A percentile compares a stretch with the other conserved stretches of the same genome.
Conservation (phyloP, 805 yeast species). For the Wickerhamiella cacticola region DNA sequence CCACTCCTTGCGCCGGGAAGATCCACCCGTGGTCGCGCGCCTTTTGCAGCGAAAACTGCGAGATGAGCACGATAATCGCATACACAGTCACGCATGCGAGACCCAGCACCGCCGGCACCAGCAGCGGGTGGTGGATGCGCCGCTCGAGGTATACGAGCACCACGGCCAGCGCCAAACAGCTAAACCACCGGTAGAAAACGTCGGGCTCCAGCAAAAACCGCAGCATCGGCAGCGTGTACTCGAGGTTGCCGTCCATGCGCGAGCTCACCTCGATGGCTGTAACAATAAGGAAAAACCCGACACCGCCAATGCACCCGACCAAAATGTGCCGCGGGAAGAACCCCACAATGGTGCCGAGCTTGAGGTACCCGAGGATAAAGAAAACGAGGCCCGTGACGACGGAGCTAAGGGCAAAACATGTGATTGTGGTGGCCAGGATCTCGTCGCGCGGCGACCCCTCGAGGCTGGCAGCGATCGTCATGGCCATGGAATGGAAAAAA, state of each 20-base stretch:
- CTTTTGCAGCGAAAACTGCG: constrained; percentile 45
- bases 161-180: constrained; percentile 55
- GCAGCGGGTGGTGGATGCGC: constrained; percentile 48
- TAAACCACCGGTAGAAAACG: constrained; percentile 51
- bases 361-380: constrained; percentile 60
- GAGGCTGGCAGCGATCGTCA: constrained; percentile 46
- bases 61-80: constrained; percentile 48
- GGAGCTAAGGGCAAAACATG: constrained; percentile 73
- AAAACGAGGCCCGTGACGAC: constrained; percentile 79
- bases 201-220: constrained; percentile 34
- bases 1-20: constrained; percentile 49
- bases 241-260: constrained; percentile 59
- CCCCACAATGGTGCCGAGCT: constrained; percentile 76
- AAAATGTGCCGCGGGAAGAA: constrained; percentile 93
- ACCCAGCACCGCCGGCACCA: constrained; percentile 74
- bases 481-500: constrained; percentile 91
- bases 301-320: constrained; percentile 97
- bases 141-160: constrained; percentile 53
- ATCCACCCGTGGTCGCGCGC: constrained; percentile 79
- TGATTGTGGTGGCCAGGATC: constrained; percentile 72
- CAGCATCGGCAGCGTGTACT: constrained; percentile 45
- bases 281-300: constrained; percentile 79
- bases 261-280: constrained; percentile 92
- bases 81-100: constrained; percentile 60
- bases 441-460: constrained; percentile 37